These are phyloP conservation scores for Colletotrichum lindemuthianum DNA, from an alignment of 2,329 filamentous ascomycete species.

Conservation along the genomic window DNA sequence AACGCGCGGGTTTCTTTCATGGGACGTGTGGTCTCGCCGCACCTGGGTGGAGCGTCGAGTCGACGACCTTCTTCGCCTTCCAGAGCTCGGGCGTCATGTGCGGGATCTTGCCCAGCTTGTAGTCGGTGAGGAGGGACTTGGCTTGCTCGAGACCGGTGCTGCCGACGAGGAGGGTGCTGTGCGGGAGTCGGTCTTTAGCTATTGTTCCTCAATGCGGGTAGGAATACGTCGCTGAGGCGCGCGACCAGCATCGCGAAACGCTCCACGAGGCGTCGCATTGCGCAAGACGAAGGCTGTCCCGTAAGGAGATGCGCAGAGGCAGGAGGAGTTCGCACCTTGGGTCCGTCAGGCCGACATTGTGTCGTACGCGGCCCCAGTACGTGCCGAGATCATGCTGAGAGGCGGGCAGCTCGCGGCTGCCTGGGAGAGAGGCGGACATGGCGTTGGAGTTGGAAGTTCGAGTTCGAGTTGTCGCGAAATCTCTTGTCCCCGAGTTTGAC, in stretches of 20 bases:
- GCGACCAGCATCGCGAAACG: not conserved
- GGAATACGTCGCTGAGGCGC: not conserved
- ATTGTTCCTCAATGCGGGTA: not conserved
- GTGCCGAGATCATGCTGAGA: constrained; percentile 93
- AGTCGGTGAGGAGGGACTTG: constrained; percentile 81
- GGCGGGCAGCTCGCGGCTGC: constrained; percentile 82
- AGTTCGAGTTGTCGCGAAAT: not conserved
- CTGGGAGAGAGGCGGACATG: constrained; percentile 75
- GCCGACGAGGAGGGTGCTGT: constrained; percentile 86
- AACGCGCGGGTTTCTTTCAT: constrained; percentile 2
- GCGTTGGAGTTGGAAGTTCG: constrained; percentile 17
- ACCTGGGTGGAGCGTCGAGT: constrained; percentile 96
- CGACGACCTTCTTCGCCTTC: constrained; percentile 96
- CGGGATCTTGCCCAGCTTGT: constrained; percentile 84
- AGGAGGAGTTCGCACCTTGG: constrained; percentile 77
- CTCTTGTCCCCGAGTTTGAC: not conserved
- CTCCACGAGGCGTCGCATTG: no score
- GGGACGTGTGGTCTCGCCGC: constrained; percentile 44
- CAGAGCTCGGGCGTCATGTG: constrained; percentile 92
- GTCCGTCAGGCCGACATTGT: constrained; percentile 90
- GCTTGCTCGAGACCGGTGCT: constrained; percentile 83
- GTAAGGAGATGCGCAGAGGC: not conserved
- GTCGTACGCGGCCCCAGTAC: constrained; percentile 94
- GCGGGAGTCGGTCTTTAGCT: constrained; percentile 6
- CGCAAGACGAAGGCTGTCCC: no score